These are phyloP conservation scores for Protomyces pachydermus DNA, from an alignment of 1,139 yeast species.

Conservation along the genomic window DNA sequence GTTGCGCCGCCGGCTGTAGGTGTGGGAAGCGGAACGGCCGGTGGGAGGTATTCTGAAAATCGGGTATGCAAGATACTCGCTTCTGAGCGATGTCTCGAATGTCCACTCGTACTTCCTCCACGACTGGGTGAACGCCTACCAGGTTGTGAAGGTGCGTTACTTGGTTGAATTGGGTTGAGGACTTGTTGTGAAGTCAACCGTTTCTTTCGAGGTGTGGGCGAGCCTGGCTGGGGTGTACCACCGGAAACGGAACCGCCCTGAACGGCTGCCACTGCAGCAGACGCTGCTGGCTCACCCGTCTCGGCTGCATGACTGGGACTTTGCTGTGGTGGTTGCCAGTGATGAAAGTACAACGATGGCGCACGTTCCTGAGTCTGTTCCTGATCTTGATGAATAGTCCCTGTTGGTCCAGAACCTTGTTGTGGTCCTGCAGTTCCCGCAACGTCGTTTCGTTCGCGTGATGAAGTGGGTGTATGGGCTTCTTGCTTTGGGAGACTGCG, in stretches of 20 bases:
- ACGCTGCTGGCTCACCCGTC: background rate
- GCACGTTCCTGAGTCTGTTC: background rate
- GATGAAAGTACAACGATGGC: slow-evolving; percentile 14
- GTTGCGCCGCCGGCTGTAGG: background rate
- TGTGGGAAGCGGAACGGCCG: background rate
- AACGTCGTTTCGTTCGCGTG: background rate
- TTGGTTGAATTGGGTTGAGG: background rate
- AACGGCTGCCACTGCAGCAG: background rate
- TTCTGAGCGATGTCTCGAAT: slow-evolving; percentile 24
- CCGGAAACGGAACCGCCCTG: background rate
- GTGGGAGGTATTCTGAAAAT: slow-evolving; percentile 6
- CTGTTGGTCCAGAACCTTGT: background rate
- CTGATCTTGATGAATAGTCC: background rate
- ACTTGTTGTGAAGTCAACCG: background rate
- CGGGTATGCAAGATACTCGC: slow-evolving; percentile 10
- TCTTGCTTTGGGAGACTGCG: slow-evolving; percentile 7
- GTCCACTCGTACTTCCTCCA: slow-evolving; percentile 10
- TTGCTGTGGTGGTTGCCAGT: slow-evolving; percentile 25
- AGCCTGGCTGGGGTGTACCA: slow-evolving; percentile 3
- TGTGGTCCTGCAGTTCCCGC: background rate
- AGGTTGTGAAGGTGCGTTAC: slow-evolving; percentile 5
- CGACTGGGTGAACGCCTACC: slow-evolving; percentile 2
- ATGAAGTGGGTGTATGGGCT: background rate
- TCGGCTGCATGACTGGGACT: background rate
- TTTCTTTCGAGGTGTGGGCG: slow-evolving; percentile 21